A percentile compares a stretch with the other conserved stretches of the same genome.
These are phyloP conservation scores for Hamigera avellanea DNA, from an alignment of 495 filamentous ascomycete species.

Conservation along the genomic window DNA sequence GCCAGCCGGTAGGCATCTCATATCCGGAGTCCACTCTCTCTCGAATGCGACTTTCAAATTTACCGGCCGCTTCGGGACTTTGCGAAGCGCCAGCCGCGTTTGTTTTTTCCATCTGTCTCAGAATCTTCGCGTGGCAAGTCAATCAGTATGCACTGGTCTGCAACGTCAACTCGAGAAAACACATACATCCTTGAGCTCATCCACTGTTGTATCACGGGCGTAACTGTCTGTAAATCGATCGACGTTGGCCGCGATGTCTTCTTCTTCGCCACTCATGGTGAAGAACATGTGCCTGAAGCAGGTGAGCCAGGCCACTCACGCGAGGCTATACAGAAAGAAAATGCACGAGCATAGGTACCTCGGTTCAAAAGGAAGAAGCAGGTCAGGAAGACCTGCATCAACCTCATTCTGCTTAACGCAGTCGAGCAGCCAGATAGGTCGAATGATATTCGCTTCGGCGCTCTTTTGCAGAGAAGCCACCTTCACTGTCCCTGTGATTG, in stretches of 20 bases:
- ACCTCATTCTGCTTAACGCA: slow-evolving; percentile 56
- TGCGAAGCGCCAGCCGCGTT: slow-evolving; percentile 14
- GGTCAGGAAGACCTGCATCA: slow-evolving; percentile 43
- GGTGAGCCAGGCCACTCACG: not conserved
- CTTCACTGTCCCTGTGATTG: slow-evolving; percentile 54
- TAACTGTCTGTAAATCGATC: slow-evolving; percentile 82
- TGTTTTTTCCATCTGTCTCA: slow-evolving; percentile 32
- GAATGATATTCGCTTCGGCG: slow-evolving; percentile 57
- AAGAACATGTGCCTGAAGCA: slow-evolving; percentile 44
- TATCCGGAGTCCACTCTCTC: slow-evolving; percentile 28
- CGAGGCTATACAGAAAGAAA: slow-evolving; percentile 7
- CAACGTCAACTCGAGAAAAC: not conserved
- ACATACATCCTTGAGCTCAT: slow-evolving; percentile 52
- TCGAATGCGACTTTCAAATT: slow-evolving; percentile 46
- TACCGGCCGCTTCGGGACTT: slow-evolving; percentile 27
- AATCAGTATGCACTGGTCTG: not conserved
- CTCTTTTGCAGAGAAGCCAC: slow-evolving; percentile 70
- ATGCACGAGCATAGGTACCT: slow-evolving; percentile 45
- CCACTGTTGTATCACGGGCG: slow-evolving; percentile 51
- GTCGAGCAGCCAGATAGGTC: slow-evolving; percentile 76
- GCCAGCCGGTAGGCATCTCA: slow-evolving; percentile 40
- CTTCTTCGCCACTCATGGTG: slow-evolving; percentile 30
- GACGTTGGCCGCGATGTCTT: slow-evolving; percentile 38
- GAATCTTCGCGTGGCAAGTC: slow-evolving; percentile 15
- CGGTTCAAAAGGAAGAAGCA: slow-evolving; percentile 59